Conservation (phyloP, 1,284 basidiomycete genomes). For the Trichosporon sp. region DNA sequence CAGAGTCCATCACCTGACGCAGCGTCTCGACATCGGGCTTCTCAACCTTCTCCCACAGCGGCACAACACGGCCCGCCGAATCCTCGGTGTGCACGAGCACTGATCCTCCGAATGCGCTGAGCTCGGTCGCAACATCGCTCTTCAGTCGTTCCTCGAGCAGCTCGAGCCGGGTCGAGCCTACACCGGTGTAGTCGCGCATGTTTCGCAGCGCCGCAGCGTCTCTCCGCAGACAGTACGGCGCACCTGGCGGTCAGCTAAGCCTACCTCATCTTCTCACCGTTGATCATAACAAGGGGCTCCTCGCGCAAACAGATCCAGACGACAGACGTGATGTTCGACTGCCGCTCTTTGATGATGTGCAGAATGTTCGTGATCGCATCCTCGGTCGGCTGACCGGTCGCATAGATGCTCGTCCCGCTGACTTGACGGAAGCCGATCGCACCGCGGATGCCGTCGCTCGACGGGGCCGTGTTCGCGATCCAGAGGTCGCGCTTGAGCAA, state of each 20-base stretch:
- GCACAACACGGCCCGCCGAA: slow-evolving; percentile 79
- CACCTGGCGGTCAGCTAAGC: slow-evolving; percentile 24
- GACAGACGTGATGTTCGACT: slow-evolving; percentile 60
- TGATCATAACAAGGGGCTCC: slow-evolving; percentile 84
- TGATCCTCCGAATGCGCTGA: slow-evolving; percentile 76
- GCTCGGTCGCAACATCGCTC: slow-evolving; percentile 79
- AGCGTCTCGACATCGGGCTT: slow-evolving; percentile 73
- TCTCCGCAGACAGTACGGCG: slow-evolving; percentile 53
- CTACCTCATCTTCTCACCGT: slow-evolving; percentile 45
- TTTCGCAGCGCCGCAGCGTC: slow-evolving; percentile 76
- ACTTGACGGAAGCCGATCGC: slow-evolving; percentile 93
- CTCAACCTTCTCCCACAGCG: slow-evolving; percentile 89
- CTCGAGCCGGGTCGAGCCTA: slow-evolving; percentile 79
- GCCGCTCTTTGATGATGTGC: slow-evolving; percentile 58
- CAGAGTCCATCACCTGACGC: slow-evolving; percentile 78
- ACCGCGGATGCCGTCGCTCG: slow-evolving; percentile 67
- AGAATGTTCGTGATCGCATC: slow-evolving; percentile 85
- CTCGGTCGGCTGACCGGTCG: slow-evolving; percentile 79
- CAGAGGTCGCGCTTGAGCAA: slow-evolving; percentile 78
- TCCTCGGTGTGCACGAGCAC: slow-evolving; percentile 84
- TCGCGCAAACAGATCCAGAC: slow-evolving; percentile 91
- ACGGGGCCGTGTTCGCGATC: slow-evolving; percentile 63
- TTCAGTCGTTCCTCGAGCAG: slow-evolving; percentile 85
- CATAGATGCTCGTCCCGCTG: slow-evolving; percentile 76
- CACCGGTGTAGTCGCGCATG: slow-evolving; percentile 86